Evolutionary conservation across 805 yeast genomes (phyloP), one percentile per base, ranked within the genome.

Genomic region (Diddensiella transvaalensis): DNA sequence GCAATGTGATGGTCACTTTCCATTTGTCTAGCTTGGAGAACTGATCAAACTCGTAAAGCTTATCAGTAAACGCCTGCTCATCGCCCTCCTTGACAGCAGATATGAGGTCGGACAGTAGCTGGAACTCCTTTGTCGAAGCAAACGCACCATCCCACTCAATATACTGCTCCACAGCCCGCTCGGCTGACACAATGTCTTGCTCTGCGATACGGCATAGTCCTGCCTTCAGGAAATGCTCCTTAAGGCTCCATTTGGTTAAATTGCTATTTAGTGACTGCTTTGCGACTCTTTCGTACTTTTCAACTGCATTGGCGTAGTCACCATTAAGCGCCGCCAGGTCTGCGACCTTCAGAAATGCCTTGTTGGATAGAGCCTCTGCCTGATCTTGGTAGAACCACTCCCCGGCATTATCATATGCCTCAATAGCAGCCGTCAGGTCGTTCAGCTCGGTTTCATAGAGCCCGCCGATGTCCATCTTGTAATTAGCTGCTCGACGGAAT

Each of bases 311-410:
- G 19, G 76, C 64, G 64, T 85, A 90, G 49, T 85, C 77, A n/a
- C 83, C 90, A 47, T 76, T 75, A 50, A 83, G 68, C 15, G 96
- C 95, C 46, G 82, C 76, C 57, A 93, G 73, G 63, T 93, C 97
- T 1, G 98, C 98, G 54, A 89, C 85, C 65, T 88, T 88, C 55
- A 91, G 71, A 56, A 78, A 85, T 21, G 95, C 90, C 70, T 93
- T 93, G 68, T 83, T 89, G 22, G 96, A 80, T 48, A 91, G 64
- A 5, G 97, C 95, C 54, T 84, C 85, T 0, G 98, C 97, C 50
- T 88, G 90, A 68, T 93, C 99, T 53, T 91, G 87, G 47, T 80
- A 78, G 63, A 85, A 90, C 90, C 96, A 93, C 61, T 93, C 98
- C 36, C 96, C 96, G 8, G 99, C 96, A 59, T 84, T 86, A 62